Evolutionary conservation across 78 protist genomes (phyloP).

Genomic region (Cyanophora paradoxa): DNA sequence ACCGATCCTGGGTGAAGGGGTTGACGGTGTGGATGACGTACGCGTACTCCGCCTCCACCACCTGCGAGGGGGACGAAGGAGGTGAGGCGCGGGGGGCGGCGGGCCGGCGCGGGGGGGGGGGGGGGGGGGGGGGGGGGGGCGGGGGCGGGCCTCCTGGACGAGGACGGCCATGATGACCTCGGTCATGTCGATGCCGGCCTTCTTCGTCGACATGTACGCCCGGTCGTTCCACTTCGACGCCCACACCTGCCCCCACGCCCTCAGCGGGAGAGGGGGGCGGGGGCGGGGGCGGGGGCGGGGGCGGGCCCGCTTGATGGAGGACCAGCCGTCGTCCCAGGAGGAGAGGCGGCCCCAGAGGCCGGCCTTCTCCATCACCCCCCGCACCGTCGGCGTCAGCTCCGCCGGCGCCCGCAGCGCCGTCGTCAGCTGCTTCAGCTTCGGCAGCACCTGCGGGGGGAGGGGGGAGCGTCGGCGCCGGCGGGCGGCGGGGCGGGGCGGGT

Average conservation of each 20-base stretch:
- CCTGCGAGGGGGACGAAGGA: no score
- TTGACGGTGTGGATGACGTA: conserved; percentile 11
- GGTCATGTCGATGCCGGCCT: no score
- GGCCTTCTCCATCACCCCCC: background rate
- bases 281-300: background rate
- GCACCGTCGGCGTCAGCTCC: background rate
- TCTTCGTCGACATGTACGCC: conserved; percentile 8
- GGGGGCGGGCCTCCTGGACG: background rate
- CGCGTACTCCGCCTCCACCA: conserved; percentile 24
- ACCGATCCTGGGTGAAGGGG: no score
- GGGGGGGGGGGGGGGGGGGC: background rate
- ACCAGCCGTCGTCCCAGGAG: no score
- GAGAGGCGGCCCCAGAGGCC: no score
- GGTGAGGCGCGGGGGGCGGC: no score
- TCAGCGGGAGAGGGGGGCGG: background rate
- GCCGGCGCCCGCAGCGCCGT: background rate
- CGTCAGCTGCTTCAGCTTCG: background rate
- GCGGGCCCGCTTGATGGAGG: no score
- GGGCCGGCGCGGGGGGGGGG: no score
- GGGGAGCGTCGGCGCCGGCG: background rate
- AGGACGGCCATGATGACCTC: no score
- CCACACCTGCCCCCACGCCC: background rate
- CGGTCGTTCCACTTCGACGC: conserved; percentile 23
- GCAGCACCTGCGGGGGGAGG: background rate
- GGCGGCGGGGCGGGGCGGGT: background rate